Evolutionary conservation across 805 yeast genomes (phyloP).

Genomic region (Candida morakotiae): DNA sequence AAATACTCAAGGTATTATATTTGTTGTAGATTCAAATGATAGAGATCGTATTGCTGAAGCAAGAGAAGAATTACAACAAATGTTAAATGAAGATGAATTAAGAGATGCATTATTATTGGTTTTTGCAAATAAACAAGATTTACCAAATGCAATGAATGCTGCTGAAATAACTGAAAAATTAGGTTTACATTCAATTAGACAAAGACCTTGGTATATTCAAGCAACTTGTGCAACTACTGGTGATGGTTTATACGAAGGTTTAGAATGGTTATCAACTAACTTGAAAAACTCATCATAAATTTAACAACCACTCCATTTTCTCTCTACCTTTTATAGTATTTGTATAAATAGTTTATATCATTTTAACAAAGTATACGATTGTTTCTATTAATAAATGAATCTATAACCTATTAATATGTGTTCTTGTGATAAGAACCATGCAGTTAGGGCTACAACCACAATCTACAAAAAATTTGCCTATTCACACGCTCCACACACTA

Average conservation of each 20-base stretch:
- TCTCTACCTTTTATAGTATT: not conserved
- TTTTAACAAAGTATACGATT: conserved; percentile 1
- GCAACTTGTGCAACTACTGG: conserved; percentile 99
- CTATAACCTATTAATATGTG: too few relatives aligned
- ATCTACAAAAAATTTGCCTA: too few relatives aligned
- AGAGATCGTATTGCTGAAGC: conserved; percentile 98
- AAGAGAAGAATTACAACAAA: conserved; percentile 96
- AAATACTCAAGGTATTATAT: conserved; percentile 97
- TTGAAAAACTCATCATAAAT: conserved; percentile 51
- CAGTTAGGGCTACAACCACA: too few relatives aligned
- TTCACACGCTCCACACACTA: too few relatives aligned
- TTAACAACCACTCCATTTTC: not conserved
- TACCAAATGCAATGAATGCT: conserved; percentile 98
- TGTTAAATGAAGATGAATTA: conserved; percentile 97
- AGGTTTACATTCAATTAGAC: conserved; percentile 95
- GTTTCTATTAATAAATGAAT: too few relatives aligned
- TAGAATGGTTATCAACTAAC: conserved; percentile 93
- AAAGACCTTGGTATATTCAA: conserved; percentile 99
- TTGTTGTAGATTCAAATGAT: conserved; percentile 96
- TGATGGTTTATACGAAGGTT: conserved; percentile 97
- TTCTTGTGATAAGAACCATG: too few relatives aligned
- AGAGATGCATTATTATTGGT: conserved; percentile 94
- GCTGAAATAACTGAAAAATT: conserved; percentile 97
- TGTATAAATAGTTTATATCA: not conserved
- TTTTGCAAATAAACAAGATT: conserved; percentile 97